These are phyloP conservation scores for Monosporascus sp. DNA, from an alignment of 2,329 filamentous ascomycete genomes.

Conservation along the genomic window DNA sequence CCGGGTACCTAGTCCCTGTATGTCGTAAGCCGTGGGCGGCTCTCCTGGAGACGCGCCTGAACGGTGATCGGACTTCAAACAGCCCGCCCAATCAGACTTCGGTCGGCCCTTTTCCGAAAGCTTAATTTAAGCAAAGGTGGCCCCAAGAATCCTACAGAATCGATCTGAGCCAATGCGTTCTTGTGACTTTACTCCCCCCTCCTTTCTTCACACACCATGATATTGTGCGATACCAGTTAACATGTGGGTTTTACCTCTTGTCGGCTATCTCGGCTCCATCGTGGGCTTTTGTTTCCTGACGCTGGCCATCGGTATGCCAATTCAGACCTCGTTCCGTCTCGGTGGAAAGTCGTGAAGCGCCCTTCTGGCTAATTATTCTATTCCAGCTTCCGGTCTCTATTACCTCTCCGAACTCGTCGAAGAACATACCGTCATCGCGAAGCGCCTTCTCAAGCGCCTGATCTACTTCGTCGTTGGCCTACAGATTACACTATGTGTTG, in stretches of 20 bases:
- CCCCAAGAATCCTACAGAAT: not conserved
- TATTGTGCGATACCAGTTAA: constrained; percentile 24
- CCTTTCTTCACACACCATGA: constrained; percentile 7
- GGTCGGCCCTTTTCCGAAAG: not conserved
- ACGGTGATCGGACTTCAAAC: not conserved
- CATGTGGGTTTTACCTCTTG: constrained; percentile 94
- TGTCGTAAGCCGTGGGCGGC: too few species aligned
- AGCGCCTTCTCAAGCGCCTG: constrained; percentile 75
- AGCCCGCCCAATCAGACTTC: not conserved
- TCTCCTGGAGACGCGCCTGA: too few species aligned
- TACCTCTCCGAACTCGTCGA: constrained; percentile 97
- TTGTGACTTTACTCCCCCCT: not conserved
- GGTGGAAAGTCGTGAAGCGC: not conserved
- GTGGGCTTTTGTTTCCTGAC: constrained; percentile 93
- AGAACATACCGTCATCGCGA: constrained; percentile 90
- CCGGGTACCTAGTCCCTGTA: too few species aligned
- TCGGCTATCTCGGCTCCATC: constrained; percentile 83
- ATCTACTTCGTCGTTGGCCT: constrained; percentile 77
- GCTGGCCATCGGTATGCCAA: constrained; percentile 71
- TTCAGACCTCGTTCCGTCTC: not conserved
- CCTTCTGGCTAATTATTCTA: constrained; percentile 11
- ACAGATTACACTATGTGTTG: constrained; percentile 67
- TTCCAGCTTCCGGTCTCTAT: constrained; percentile 85
- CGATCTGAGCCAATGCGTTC: not conserved
- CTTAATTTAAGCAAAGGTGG: not conserved